A percentile compares a stretch with the other conserved stretches of the same genome.
These are phyloP conservation scores for Parietichytrium sp. DNA, from an alignment of 108 stramenopile species.

Conservation along the genomic window DNA sequence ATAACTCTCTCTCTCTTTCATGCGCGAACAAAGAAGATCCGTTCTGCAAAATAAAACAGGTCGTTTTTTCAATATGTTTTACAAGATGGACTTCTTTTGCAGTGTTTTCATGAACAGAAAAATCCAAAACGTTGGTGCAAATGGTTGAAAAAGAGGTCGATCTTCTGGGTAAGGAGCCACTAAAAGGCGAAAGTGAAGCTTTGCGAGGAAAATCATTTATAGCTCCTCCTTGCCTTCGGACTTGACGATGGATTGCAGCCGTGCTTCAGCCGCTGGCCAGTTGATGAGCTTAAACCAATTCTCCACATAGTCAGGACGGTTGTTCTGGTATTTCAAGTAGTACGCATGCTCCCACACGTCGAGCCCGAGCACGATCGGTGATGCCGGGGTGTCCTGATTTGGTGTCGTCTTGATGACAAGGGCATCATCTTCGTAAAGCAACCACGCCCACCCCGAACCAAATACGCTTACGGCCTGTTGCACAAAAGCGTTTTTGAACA, in stretches of 20 bases:
- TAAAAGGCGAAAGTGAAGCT: too few species aligned
- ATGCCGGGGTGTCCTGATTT: slow-evolving; percentile 59
- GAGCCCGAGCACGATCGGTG: slow-evolving; percentile 52
- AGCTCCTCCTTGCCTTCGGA: background rate
- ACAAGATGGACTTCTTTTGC: too few species aligned
- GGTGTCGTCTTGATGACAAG: slow-evolving; percentile 46
- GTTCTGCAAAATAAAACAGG: too few species aligned
- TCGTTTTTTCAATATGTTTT: too few species aligned
- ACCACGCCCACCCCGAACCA: slow-evolving; percentile 62
- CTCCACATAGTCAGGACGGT: slow-evolving; percentile 50
- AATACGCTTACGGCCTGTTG: slow-evolving; percentile 47
- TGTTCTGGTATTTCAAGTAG: slow-evolving; percentile 65
- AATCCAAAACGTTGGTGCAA: too few species aligned
- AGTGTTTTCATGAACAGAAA: too few species aligned
- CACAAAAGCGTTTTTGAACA: slow-evolving; percentile 47
- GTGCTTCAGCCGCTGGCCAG: slow-evolving; percentile 48
- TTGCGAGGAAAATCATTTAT: background rate
- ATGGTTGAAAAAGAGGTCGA: too few species aligned
- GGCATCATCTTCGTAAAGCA: slow-evolving; percentile 1
- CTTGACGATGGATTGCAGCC: background rate
- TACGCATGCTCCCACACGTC: slow-evolving; percentile 68
- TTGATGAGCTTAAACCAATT: slow-evolving; percentile 53
- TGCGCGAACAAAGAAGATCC: too few species aligned
- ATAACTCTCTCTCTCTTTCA: too few species aligned
- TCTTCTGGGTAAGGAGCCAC: too few species aligned